phyloP scores from a whole-genome alignment of 1,139 yeast genomes.

The Pneumocystis sp. region DNA sequence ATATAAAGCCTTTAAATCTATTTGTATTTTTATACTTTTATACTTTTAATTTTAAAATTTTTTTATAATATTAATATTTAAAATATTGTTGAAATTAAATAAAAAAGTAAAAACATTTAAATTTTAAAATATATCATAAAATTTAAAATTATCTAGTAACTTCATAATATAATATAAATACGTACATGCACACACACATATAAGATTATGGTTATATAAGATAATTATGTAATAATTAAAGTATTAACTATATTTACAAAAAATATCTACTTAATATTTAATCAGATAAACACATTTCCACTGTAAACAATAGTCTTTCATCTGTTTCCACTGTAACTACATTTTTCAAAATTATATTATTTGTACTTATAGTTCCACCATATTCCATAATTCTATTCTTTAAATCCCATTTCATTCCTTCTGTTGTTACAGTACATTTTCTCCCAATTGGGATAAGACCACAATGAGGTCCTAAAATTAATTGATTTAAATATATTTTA shows the following conservation, averaged over 20 bases:
- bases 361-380: background rate
- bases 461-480: background rate
- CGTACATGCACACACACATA: no score
- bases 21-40: no score
- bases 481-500: background rate
- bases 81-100: no score
- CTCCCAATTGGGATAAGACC: background rate
- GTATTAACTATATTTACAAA: no score
- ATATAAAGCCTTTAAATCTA: background rate
- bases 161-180: no score
- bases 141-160: no score
- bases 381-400: background rate
- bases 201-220: no score
- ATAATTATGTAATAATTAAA: no score
- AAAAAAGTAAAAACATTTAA: no score
- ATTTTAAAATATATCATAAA: no score
- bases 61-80: no score
- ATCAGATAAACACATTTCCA: slow-evolving; percentile 28
- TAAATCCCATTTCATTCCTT: background rate
- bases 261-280: background rate
- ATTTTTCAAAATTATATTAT: background rate
- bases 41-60: no score
- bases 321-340: background rate
- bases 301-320: background rate
- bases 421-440: background rate